A percentile compares a stretch with the other conserved stretches of the same genome.
Conservation (phyloP, 2,329 filamentous ascomycete species). For the Claviceps cyperi region DNA sequence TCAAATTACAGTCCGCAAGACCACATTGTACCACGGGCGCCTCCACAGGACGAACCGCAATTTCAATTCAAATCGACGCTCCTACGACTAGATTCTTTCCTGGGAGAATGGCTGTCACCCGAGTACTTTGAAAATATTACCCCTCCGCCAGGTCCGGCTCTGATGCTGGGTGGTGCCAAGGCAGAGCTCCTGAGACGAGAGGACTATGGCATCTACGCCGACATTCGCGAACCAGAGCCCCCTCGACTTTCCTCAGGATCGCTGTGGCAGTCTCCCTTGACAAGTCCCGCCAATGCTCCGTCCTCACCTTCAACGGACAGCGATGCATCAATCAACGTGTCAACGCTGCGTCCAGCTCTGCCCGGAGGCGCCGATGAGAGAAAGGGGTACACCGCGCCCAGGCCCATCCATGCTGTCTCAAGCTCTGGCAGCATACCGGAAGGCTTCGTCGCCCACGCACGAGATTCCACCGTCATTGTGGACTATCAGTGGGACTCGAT, state of each 20-base stretch:
- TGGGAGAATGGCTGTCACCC: conserved; percentile 90
- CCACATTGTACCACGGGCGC: conserved; percentile 19
- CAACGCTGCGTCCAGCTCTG: conserved; percentile 21
- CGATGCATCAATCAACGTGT: conserved; percentile 13
- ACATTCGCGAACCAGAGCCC: conserved; percentile 10
- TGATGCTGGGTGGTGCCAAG: conserved; percentile 84
- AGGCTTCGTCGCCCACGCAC: conserved; percentile 80
- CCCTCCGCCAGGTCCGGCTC: conserved; percentile 67
- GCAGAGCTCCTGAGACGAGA: conserved; percentile 68
- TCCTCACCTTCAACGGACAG: conserved; percentile 14
- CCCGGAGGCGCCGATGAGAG: conserved; percentile 15
- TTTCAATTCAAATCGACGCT: conserved; percentile 38
- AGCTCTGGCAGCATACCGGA: conserved; percentile 66
- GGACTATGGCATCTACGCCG: conserved; percentile 41
- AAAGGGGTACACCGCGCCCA: conserved; percentile 56
- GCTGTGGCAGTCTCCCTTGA: conserved; percentile 20
- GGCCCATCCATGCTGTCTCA: conserved; percentile 72
- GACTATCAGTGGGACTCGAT: conserved; percentile 97
- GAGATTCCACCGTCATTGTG: conserved; percentile 72
- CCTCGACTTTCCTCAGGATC: conserved; percentile 13
- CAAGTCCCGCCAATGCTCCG: conserved; percentile 11
- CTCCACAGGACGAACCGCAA: conserved; percentile 11
- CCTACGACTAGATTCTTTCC: conserved; percentile 76
- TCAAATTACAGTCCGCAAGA: conserved; percentile 20
- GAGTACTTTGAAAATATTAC: conserved; percentile 90